Base-by-base conservation (phyloP, 2,329 filamentous ascomycete species). In the Taxawa tesnikishii region DNA sequence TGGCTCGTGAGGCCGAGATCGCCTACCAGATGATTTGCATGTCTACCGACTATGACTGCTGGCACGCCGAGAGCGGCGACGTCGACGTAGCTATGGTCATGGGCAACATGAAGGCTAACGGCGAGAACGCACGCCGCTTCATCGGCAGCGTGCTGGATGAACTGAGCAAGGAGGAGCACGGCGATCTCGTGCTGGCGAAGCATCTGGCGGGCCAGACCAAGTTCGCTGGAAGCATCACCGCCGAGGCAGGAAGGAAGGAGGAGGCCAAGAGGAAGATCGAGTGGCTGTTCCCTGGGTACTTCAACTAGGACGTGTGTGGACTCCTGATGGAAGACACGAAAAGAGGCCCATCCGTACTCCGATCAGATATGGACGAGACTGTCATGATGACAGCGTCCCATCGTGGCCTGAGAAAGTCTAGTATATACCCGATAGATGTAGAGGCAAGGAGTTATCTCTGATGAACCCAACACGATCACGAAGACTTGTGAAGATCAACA, bases 21-120 rank as follows among this genome's bases (percentile, higher is more conserved):
- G 81, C 80, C 21, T 96, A 96, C 60, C 85, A 93, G 65, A 92
- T 94, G 73, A 93, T 98, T 51, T 94, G 88, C 68, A 98, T 98
- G 90, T 83, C 84, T 19, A 98, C 90, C 16, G 90, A 98, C 65
- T 98, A 98, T 58, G 90, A 98, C 66, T 96, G 88, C 74, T 98
- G 90, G 90, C 81, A 87, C 53, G 75, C 72, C 13, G 72, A 71
- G 29, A 80, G 75, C 36, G 83, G 82, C 43, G 65, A 73, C 27
- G 90, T 98, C 40, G 87, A 85, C 40, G 90, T 98, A 14, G 83
- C 87, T 58, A 93, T 96, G 82, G 90, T 98, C 34, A 83, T 94
- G 76, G 80, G 75, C 39, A 83, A 93, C 60, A 98, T 98, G 90
- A 79, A 81, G 54, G 80, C 84, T 44, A 98, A 98, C 59, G 70